Base-by-base conservation (phyloP, 169 alveolate species). In the Eimeria maxima region DNA sequence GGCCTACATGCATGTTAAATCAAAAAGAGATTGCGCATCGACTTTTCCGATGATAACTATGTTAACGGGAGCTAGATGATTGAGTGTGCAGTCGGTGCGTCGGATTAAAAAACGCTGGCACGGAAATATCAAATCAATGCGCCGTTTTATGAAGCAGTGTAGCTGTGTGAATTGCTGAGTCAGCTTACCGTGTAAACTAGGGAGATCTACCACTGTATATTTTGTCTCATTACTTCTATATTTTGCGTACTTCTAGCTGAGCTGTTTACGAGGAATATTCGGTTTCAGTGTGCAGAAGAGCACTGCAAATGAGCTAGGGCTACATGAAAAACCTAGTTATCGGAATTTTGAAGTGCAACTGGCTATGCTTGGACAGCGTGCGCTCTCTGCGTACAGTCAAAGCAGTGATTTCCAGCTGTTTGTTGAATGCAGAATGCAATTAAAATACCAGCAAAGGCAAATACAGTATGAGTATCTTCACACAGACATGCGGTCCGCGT, bases 71-170 rank as follows among this genome's bases (percentile, higher is more conserved):
- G 80, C 50, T 22, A 6, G 8, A n/a, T 69, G 20, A 6, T 22
- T 14, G 80, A 22, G 45, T 10, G 14, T 8, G 80, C 80, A 69
- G 80, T 69, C 50, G 24, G 80, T 69, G 80, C 80, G 80, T 69
- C 47, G 1, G 80, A 69, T 3, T 4, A 10, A n/a, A 29, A 29
- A 47, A 10, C 3, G 80, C 14, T 0, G 47, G 47, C 22, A 27
- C 50, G 50, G 50, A 29, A 6, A 10, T 14, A 69, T 29, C n/a
- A 22, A 67, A 2, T 42, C 18, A 11, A 27, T 2, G n/a, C 33
- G 80, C 80, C n/a, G 18, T 10, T 7, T 10, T n/a, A 2, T 65
- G 74, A n/a, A 4, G 42, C 74, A 0, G 74, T 4, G 24, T n/a
- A 24, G 3, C 24, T 57, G 67, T 57, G n/a, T 57, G 24, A 10